Evolutionary conservation across 202 grass and related monocot species (phyloP).

Genomic region (Bolboschoenoplectus hybrid): DNA sequence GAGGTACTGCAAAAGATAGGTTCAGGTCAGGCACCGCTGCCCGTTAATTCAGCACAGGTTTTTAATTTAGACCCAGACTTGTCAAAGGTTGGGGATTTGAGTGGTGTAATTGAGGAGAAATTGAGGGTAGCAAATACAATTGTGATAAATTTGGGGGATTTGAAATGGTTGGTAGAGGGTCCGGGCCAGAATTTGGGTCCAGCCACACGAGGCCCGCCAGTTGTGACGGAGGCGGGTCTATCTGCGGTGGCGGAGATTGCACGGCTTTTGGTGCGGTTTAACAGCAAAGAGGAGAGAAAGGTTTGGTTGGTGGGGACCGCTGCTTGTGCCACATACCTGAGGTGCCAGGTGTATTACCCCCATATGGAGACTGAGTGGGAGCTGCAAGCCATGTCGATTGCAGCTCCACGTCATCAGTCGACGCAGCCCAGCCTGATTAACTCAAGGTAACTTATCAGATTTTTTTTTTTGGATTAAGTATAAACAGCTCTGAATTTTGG

Average conservation of each 20-base stretch:
- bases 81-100: constrained; percentile 56
- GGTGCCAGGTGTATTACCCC: constrained; percentile 72
- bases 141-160: constrained; percentile 76
- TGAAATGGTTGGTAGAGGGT: constrained; percentile 76
- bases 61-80: constrained; percentile 55
- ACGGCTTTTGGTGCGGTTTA: constrained; percentile 53
- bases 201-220: constrained; percentile 14
- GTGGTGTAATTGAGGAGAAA: constrained; percentile 46
- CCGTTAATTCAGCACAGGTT: constrained; percentile 51
- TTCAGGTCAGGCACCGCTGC: constrained; percentile 34
- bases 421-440: constrained; percentile 34
- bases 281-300: constrained; percentile 3
- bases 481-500: neutral
- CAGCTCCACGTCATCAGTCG: constrained; percentile 37
- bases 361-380: constrained; percentile 79
- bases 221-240: constrained; percentile 49
- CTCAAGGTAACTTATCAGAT: constrained; percentile 47
- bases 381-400: constrained; percentile 67
- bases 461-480: neutral
- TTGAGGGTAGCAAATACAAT: constrained; percentile 45
- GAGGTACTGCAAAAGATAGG: constrained; percentile 62
- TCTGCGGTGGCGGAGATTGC: constrained; percentile 71
- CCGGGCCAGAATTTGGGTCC: constrained; percentile 17
- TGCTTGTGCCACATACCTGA: constrained; percentile 67
- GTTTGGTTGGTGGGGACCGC: constrained; percentile 76